Base-by-base conservation (phyloP, 2,329 filamentous ascomycete genomes). In the Fusarium pseudocircinatum region DNA sequence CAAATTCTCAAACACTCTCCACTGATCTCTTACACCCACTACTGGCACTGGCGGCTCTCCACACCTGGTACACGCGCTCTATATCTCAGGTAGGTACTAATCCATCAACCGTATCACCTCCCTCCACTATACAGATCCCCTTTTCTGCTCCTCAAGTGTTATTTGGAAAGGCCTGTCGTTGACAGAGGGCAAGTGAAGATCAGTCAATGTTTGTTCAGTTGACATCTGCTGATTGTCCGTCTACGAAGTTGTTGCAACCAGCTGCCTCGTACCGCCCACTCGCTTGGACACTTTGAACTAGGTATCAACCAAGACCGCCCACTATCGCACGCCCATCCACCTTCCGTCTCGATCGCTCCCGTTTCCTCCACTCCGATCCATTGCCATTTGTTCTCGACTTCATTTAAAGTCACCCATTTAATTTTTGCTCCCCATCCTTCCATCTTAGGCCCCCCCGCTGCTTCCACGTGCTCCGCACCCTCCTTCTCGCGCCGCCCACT, bases 391-490 rank as follows among this genome's bases (percentile, higher is more conserved):
- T 67, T 72, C 67, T 74, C 70, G 67, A 74, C 70, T 73, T 68
- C 26, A 49, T 42, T 62, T 30, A 40, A 42, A 72, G 59, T 73
- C 60, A 54, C 28, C 49, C 59, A 49, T 63, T 64, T 56, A 63
- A 54, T 57, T 63, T 63, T 58, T 69, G 67, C 47, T 54, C 36
- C 52, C 70, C 66, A 71, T 73, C 57, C 56, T 66, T 56, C 56
- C 56, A 37, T 50, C 56, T 69, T 70, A 59, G 65, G 36, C 50
- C 44, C 70, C 72, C 70, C 72, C 72, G 73, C 67, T 43, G 44
- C 64, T 67, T 69, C 74, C 74, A 76, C 70, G 70, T 72, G 70
- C 63, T 76, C 67, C 73, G 68, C 75, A 69, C 72, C 65, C 70
- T 69, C 63, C 70, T 66, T 69, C 63, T 65, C 58, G 67, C 59